Evolutionary conservation across 1,284 basidiomycete genomes (phyloP).

Genomic region (Boletus semigastroideus): DNA sequence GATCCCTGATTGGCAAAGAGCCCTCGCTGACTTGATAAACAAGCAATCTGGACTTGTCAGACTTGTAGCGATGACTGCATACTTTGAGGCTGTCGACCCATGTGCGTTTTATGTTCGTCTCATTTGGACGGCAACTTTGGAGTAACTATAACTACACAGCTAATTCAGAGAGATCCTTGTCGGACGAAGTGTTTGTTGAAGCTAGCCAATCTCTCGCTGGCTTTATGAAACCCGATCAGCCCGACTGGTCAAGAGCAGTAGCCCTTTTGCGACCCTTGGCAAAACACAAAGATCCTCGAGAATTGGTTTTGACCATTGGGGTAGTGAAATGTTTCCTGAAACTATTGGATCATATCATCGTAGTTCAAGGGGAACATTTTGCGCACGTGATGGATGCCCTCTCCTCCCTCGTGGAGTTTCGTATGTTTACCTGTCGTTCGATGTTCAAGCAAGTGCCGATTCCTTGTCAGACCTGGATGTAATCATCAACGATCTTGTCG

Average conservation of each 20-base stretch:
- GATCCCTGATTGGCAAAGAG: slow-evolving; percentile 1
- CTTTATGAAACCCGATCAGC: slow-evolving; percentile 6
- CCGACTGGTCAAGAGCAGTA: slow-evolving; percentile 9
- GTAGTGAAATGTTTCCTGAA: slow-evolving; percentile 1
- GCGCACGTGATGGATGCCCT: slow-evolving; percentile 7
- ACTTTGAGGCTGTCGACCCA: slow-evolving; percentile 3
- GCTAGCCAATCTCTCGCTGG: slow-evolving; percentile 4
- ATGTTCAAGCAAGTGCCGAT: neutral
- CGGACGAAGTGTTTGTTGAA: slow-evolving; percentile 4
- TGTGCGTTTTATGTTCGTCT: neutral
- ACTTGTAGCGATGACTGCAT: slow-evolving; percentile 5
- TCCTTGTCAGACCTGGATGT: neutral
- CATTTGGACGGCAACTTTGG: neutral
- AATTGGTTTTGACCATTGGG: neutral
- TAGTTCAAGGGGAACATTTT: slow-evolving; percentile 2
- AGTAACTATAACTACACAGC: neutral
- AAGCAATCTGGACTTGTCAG: slow-evolving; percentile 5
- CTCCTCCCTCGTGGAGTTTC: slow-evolving; percentile 7
- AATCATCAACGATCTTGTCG: slow-evolving; percentile 1
- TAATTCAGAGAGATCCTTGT: neutral
- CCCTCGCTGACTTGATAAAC: slow-evolving; percentile 4
- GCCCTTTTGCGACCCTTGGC: slow-evolving; percentile 8
- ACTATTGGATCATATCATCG: slow-evolving; percentile 5
- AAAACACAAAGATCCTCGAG: slow-evolving; percentile 4
- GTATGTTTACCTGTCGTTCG: neutral